Evolutionary conservation across 2,329 filamentous ascomycete genomes (phyloP), one percentile per base, ranked within the genome.

Genomic region (Aspergillus sp.): DNA sequence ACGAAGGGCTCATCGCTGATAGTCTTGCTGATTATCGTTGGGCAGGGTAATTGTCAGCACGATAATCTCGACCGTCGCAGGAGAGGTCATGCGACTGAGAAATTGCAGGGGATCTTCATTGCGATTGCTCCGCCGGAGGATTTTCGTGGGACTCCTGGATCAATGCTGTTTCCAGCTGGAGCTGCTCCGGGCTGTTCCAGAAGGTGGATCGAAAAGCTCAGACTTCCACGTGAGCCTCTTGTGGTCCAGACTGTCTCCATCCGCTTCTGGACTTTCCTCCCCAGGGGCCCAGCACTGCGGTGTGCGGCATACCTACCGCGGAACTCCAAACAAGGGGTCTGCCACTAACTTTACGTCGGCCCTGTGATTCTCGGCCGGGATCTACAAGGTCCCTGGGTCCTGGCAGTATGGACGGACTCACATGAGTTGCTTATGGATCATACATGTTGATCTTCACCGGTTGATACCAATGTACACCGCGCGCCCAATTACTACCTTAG

Each of bases 191-290:
- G 44, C 46, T 39, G 30, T 50, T 54, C 51, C 51, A 50, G 46
- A 54, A 51, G 45, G 50, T 52, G 49, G 54, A 53, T 57, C 50
- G 54, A 57, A 51, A 57, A 57, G 58, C 58, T 59, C 48, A 51
- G 49, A 34, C 57, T 50, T 45, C 56, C 59, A 59, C 56, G 56
- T 61, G 59, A 56, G 49, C 48, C 44, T 22, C 47, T 44, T 30
- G 41, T 30, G 46, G 56, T 27, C 57, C 49, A 56, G 47, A 59
- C 52, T 46, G 33, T 57, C 47, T 34, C n/a, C 19, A 27, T 15
- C 30, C 22, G n/a, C 20, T 33, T 51, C 49, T 39, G 40, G 37
- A 33, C 39, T 24, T 22, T 30, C 27, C 27, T 30, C 27, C 24
- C 6, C 30, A 30, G 12, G 30, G n/a, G 40, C 40, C n/a, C 37